These are phyloP conservation scores for Apostasia ramifera DNA, from an alignment of 106 monocot genomes.

Conservation along the genomic window DNA sequence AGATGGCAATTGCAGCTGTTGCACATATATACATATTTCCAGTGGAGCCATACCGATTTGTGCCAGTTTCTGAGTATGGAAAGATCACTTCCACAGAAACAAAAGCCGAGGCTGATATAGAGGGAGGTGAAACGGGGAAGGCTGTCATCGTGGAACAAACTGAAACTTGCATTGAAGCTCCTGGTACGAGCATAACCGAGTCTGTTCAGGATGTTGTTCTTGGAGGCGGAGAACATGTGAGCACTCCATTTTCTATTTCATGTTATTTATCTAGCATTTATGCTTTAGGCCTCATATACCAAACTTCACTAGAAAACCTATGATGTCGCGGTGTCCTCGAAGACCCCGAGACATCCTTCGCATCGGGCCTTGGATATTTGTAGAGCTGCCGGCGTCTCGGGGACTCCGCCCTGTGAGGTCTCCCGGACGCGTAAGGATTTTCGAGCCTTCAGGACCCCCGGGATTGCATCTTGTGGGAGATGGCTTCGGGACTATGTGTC, in stretches of 20 bases:
- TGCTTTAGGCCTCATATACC: no score
- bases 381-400: no score
- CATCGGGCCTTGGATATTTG: no score
- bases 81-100: slow-evolving; percentile 37
- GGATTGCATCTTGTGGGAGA: no score
- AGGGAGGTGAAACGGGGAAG: slow-evolving; percentile 12
- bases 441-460: no score
- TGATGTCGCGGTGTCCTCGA: no score
- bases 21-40: slow-evolving; percentile 71
- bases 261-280: neutral
- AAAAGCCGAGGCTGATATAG: slow-evolving; percentile 27
- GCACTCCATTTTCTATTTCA: slow-evolving; percentile 11
- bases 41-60: slow-evolving; percentile 36
- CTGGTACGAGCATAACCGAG: slow-evolving; percentile 71
- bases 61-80: slow-evolving; percentile 27
- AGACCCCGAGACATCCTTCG: no score
- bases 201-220: slow-evolving; percentile 83
- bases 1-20: slow-evolving; percentile 90
- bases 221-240: slow-evolving; percentile 74
- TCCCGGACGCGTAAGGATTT: no score
- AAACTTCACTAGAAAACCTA: no score
- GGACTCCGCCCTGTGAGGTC: no score
- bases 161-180: slow-evolving; percentile 53
- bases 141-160: slow-evolving; percentile 38
- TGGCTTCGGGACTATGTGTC: no score